Base-by-base conservation (phyloP, 345 rosid genomes). In the Laguncularia racemosa region DNA sequence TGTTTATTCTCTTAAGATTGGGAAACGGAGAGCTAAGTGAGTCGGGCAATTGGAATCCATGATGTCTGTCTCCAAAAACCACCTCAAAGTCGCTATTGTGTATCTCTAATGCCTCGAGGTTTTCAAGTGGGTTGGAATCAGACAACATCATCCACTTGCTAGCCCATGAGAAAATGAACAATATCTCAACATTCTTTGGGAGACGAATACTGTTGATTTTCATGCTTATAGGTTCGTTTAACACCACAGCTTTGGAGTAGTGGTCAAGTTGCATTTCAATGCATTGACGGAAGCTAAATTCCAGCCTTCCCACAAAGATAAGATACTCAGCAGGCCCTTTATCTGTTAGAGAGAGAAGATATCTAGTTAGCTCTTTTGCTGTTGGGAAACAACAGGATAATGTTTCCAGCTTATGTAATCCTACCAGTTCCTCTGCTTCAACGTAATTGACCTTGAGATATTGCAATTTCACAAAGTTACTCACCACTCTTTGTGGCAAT, bases 351-450 rank as follows among this genome's bases (percentile, higher is more conserved):
- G n/a, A n/a, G 40, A 0, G 15, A 70, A 17, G 0, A 0, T 52
- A 52, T 52, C 2, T 12, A 3, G 21, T 52, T 13, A 20, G 28
- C 16, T 20, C 33, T 20, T 52, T 13, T n/a, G 28, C 8, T 1
- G 14, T 52, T 26, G 14, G 14, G 19, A 52, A 20, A 13, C 28
- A 14, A 16, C 49, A 45, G 15, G 4, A 2, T 62, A 58, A 16
- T 38, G 6, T 28, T 47, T 65, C 67, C 64, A 68, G 17, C 63
- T 48, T 68, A 45, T n/a, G 28, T 20, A 68, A 50, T 9, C 53
- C 6, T 52, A 53, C 66, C 18, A 68, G 13, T 3, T 72, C 72
- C 4, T 61, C 55, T 16, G 26, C 51, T 46, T 18, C 40, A 20
- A 61, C 8, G n/a, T 20, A 14, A 26, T 47, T 2, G 26, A 55